Evolutionary conservation across 2,329 filamentous ascomycete species (phyloP), one percentile per base, ranked within the genome.

Genomic region (Hypoxylon sp.): DNA sequence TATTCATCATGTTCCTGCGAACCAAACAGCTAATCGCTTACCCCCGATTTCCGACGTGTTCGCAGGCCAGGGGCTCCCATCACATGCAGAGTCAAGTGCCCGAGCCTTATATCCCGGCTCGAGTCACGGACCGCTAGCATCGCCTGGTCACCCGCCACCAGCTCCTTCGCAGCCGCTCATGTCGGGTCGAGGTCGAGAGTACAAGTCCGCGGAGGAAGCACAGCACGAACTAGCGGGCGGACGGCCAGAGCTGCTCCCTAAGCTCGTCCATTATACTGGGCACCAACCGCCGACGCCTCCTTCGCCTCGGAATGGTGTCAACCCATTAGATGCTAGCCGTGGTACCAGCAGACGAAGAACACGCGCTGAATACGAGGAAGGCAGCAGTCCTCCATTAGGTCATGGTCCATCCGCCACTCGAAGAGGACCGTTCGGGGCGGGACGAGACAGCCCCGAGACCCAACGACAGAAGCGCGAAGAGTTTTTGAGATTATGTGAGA

Each of bases 31-130:
- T 78, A 98, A 98, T 79, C 91, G 95, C 32, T 85, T 99, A 50
- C 96, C 96, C 1, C 95, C 96, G 2, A 96, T 99, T 62, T 91
- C 93, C 37, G 96, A 98, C 76, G 96, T 99, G 12, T 97, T 99
- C 75, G 93, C 68, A 23, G 65, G 92, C 16, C 92, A 96, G 74
- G 86, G 90, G 32, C 83, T 97, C 71, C 83, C 88, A 71, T 79
- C 87, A 71, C 84, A 90, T 80, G 81, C 87, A 74, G 81, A 93
- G 8, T 53, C 72, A 32, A 85, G 81, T 41, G 80, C 79, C 14
- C 81, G 81, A 65, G 77, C 80, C 77, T 67, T 90, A 78, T 80
- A 89, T 83, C 81, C 91, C 79, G 70, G 88, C 82, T 72, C 91
- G 85, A 79, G 86, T 85, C 27, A 90, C 52, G 90, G 87, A 0